Evolutionary conservation across 1,139 yeast species (phyloP).

Genomic region (Blastobotrys raffinosifermentans): DNA sequence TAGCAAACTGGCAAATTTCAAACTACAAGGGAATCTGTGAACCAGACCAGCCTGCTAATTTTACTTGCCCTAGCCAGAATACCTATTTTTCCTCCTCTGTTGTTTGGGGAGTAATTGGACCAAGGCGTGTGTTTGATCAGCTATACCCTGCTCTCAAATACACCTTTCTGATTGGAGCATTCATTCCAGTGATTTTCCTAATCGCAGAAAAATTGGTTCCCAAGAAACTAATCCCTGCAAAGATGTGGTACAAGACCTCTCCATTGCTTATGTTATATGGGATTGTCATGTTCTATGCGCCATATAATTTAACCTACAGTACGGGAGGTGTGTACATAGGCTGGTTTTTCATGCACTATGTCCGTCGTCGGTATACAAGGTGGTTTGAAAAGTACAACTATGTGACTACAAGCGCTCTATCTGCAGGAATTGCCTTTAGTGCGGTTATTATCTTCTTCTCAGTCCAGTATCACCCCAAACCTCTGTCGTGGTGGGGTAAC

Average conservation of each 20-base stretch:
- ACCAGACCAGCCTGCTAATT: constrained; percentile 22
- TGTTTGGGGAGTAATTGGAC: constrained; percentile 64
- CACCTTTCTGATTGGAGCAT: constrained; percentile 38
- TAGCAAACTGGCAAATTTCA: constrained; percentile 44
- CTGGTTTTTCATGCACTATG: constrained; percentile 11
- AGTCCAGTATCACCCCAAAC: constrained; percentile 41
- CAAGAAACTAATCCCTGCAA: no score
- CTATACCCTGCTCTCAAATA: constrained; percentile 44
- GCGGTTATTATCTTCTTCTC: constrained; percentile 49
- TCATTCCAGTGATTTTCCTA: constrained; percentile 8
- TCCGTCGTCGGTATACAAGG: constrained; percentile 22
- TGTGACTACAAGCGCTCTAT: constrained; percentile 47
- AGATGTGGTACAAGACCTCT: constrained; percentile 48
- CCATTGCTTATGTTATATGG: constrained; percentile 46
- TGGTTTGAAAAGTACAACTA: constrained; percentile 68
- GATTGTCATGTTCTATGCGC: constrained; percentile 45
- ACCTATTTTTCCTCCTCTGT: constrained; percentile 50
- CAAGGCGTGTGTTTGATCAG: constrained; percentile 47
- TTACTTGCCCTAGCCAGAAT: constrained; percentile 35
- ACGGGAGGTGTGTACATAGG: constrained; percentile 42
- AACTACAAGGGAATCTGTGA: constrained; percentile 31
- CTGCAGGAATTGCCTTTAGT: constrained; percentile 54
- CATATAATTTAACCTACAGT: constrained; percentile 43
- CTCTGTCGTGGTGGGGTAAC: constrained; percentile 53
- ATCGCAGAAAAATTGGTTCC: constrained; percentile 2